phyloP scores from a whole-genome alignment of 2,329 filamentous ascomycete genomes.

The Aspergillus versicolor region DNA sequence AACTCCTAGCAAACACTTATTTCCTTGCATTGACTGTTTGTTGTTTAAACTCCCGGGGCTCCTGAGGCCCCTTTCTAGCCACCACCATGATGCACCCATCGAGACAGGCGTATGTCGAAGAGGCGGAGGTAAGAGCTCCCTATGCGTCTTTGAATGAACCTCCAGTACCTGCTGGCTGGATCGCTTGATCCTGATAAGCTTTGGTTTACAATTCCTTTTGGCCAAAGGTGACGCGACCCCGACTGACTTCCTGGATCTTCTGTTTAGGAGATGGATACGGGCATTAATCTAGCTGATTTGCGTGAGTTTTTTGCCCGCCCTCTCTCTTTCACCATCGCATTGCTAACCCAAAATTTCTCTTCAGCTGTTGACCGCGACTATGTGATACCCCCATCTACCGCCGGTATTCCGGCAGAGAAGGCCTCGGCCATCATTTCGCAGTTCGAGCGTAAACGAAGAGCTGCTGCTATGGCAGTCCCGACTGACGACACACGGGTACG shows the following conservation, averaged over 20 bases:
- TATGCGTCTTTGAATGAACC: background rate
- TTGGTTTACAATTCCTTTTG: background rate
- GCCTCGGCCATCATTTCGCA: conserved; percentile 82
- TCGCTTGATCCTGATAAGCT: background rate
- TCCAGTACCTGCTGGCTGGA: background rate
- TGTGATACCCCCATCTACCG: conserved; percentile 65
- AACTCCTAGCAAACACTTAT: background rate
- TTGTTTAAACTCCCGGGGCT: background rate
- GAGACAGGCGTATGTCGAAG: conserved; percentile 91
- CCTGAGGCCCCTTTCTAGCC: background rate
- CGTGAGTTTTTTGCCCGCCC: conserved; percentile 49
- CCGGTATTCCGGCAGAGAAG: conserved; percentile 73
- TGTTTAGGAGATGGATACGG: conserved; percentile 54
- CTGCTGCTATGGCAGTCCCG: conserved; percentile 84
- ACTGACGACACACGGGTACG: conserved; percentile 90
- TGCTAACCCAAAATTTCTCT: background rate
- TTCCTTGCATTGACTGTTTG: background rate
- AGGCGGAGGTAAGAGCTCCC: conserved; percentile 62
- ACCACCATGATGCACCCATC: conserved; percentile 72
- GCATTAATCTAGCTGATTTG: conserved; percentile 62
- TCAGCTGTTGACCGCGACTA: conserved; percentile 78
- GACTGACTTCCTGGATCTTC: conserved; percentile 21
- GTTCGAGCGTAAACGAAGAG: conserved; percentile 86
- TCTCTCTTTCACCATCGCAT: background rate
- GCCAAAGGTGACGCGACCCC: conserved; percentile 8